Percentiles rank a stretch among this genome's conserved stretches.
These are phyloP conservation scores for Echinosophora koreensis DNA, from an alignment of 306 rosid genomes.

Conservation along the genomic window DNA sequence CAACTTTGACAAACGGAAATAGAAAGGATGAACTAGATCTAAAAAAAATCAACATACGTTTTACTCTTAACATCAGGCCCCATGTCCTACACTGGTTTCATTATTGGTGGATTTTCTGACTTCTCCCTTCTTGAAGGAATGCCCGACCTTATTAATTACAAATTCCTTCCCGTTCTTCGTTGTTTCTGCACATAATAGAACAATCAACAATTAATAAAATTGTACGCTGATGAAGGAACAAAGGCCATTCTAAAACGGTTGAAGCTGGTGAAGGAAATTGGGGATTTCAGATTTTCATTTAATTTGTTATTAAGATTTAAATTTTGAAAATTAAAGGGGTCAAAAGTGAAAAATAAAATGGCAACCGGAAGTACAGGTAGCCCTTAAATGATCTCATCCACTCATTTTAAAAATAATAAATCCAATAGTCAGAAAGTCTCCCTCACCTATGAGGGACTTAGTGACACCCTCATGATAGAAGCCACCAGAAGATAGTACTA, in stretches of 20 bases:
- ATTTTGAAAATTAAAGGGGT: too few relatives aligned
- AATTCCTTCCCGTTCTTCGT: constrained; percentile 83
- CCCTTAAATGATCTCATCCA: too few relatives aligned
- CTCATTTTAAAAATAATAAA: too few relatives aligned
- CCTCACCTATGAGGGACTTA: too few relatives aligned
- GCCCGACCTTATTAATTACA: constrained; percentile 59
- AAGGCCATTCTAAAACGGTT: constrained; percentile 16
- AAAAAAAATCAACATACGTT: constrained; percentile 57
- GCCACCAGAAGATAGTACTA: not conserved
- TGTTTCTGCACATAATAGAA: constrained; percentile 61
- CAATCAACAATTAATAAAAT: constrained; percentile 44
- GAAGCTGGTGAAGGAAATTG: too few relatives aligned
- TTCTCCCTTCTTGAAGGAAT: constrained; percentile 70
- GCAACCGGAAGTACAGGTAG: too few relatives aligned
- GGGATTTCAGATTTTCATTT: too few relatives aligned
- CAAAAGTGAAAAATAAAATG: too few relatives aligned
- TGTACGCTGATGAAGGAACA: not conserved
- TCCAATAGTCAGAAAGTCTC: too few relatives aligned
- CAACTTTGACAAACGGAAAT: constrained; percentile 17
- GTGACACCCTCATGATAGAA: too few relatives aligned
- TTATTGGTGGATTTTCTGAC: constrained; percentile 54
- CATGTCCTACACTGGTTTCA: constrained; percentile 65
- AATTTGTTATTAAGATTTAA: too few relatives aligned
- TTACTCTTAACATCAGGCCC: constrained; percentile 68
- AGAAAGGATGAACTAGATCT: constrained; percentile 28